These are phyloP conservation scores for Carex arenaria DNA, from an alignment of 202 grass and related monocot species.

Conservation along the genomic window DNA sequence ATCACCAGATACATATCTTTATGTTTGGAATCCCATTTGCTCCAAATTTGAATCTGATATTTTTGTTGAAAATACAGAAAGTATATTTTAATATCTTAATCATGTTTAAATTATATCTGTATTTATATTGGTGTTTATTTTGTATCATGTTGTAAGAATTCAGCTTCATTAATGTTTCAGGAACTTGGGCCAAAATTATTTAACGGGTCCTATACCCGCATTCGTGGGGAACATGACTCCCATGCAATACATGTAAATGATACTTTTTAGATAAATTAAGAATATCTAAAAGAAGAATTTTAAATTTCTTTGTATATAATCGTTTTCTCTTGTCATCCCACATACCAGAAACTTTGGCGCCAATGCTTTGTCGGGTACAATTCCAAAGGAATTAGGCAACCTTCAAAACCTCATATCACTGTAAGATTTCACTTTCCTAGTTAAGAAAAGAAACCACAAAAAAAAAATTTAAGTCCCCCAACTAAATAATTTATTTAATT, in stretches of 20 bases:
- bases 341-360: slow-evolving; percentile 36
- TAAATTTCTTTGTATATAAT: background rate
- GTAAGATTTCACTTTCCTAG: slow-evolving; percentile 41
- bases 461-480: background rate
- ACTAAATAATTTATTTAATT: background rate
- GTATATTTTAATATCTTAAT: background rate
- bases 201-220: slow-evolving; percentile 61
- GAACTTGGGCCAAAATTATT: slow-evolving; percentile 44
- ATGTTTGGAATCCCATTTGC: background rate
- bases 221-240: slow-evolving; percentile 54
- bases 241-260: slow-evolving; percentile 60
- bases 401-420: slow-evolving; percentile 45
- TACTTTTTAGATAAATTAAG: background rate
- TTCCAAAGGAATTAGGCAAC: slow-evolving; percentile 81
- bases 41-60: background rate
- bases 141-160: background rate
- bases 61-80: background rate
- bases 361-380: slow-evolving; percentile 65
- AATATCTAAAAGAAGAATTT: background rate
- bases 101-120: background rate
- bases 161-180: slow-evolving; percentile 30
- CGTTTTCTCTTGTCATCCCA: background rate
- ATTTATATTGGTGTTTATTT: background rate
- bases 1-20: background rate
- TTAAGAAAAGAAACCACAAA: slow-evolving; percentile 1